These are phyloP conservation scores for Cercospora sp. DNA, from an alignment of 2,329 filamentous ascomycete species.

Conservation along the genomic window DNA sequence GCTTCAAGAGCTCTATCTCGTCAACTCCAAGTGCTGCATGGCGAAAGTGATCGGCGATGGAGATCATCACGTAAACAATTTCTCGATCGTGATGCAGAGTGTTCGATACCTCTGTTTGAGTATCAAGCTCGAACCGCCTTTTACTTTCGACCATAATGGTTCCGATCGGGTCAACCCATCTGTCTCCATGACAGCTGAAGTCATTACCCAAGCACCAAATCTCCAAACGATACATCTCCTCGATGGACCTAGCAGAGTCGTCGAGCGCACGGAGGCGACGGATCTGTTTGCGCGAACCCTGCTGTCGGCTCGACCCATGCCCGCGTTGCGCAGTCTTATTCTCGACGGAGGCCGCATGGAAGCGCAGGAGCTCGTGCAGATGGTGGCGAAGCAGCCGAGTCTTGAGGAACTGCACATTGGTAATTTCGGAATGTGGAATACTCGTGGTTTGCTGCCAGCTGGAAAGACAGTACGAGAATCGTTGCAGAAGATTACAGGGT, in stretches of 20 bases:
- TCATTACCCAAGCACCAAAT: neutral
- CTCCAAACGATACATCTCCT: neutral
- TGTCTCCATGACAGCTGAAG: neutral
- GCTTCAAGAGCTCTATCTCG: neutral
- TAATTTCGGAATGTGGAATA: neutral
- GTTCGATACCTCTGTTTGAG: neutral
- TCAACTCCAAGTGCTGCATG: neutral
- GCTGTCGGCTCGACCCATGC: neutral
- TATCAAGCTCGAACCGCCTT: neutral
- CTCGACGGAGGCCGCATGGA: neutral
- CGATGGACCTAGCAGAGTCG: neutral
- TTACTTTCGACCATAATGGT: neutral
- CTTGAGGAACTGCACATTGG: neutral
- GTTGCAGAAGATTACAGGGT: neutral
- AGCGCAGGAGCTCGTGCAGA: neutral
- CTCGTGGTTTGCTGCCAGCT: neutral
- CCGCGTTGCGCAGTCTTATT: neutral
- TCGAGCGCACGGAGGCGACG: neutral
- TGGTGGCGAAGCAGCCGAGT: neutral
- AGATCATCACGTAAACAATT: neutral
- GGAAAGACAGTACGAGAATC: neutral
- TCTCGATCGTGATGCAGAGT: neutral
- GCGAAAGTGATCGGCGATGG: neutral
- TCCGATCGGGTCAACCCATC: neutral
- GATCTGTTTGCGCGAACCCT: neutral